Base-by-base conservation (phyloP, 306 rosid species). In the Cucumis hystrix region DNA sequence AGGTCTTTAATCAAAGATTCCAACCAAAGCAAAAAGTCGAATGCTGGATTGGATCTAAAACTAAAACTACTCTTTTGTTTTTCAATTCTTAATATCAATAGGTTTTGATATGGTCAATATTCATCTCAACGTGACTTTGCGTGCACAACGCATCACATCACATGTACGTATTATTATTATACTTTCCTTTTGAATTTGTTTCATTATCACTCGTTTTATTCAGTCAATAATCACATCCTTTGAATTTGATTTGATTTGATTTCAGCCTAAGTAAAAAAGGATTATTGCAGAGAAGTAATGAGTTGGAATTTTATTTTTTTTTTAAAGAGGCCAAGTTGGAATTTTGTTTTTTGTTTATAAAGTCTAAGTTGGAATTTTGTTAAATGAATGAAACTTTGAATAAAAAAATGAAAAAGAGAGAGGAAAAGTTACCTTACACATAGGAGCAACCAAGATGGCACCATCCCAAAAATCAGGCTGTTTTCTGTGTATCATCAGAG, bases 391-490 rank as follows among this genome's bases (percentile, higher is more conserved):
- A 28, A 28, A 28, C 30, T 28, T 28, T 28, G 3, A 28, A 28
- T 1, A 39, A 64, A 15, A 15, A 10, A 17, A 17, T 8, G 16
- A 28, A 28, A 28, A 3, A 28, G 16, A 28, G 9, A 10, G 4
- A 30, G 28, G 6, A 6, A 23, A 1, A 28, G 30, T 0, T 51
- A 93, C 99, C 98, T 96, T 96, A 80, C 99, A 96, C 99, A 96
- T 96, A 28, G 99, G 99, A 0, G 99, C 99, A 41, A 82, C 91
- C 89, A 96, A 83, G 61, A 96, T 80, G 0, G 97, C 98, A 28
- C 97, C 99, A 83, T 96, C 99, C 97, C 97, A 96, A n/a, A 25
- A 96, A 0, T 77, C 73, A 18, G 97, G 97, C 79, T 28, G 86
- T 63, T 87, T 89, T 74, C 87, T 62, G 78, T 96, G 91, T 77